phyloP scores from a whole-genome alignment of 1,139 yeast species.

The Debaryomyces udenii region DNA sequence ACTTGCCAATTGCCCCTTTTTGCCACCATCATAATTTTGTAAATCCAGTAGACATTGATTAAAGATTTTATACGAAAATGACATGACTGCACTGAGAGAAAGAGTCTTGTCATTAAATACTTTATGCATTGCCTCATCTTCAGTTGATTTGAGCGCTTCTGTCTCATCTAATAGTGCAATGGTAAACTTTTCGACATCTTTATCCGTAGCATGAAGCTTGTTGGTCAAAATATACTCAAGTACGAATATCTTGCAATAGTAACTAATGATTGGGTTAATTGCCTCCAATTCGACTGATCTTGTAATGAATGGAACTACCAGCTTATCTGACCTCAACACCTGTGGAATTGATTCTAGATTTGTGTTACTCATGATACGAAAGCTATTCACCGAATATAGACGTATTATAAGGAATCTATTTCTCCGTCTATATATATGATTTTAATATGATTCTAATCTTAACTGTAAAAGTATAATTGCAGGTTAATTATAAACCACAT shows the following conservation, averaged over 20 bases:
- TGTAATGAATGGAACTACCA: constrained; percentile 46
- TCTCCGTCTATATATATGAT: too few relatives aligned
- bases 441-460: too few relatives aligned
- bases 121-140: constrained; percentile 37
- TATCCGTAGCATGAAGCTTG: constrained; percentile 56
- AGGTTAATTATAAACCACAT: too few relatives aligned
- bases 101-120: constrained; percentile 60
- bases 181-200: constrained; percentile 60
- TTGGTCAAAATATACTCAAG: constrained; percentile 65
- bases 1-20: constrained; percentile 29
- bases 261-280: constrained; percentile 57
- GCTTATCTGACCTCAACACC: constrained; percentile 35
- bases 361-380: constrained; percentile 2
- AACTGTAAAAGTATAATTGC: too few relatives aligned
- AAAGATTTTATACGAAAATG: constrained; percentile 65
- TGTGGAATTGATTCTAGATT: constrained; percentile 29
- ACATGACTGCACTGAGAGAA: constrained; percentile 59
- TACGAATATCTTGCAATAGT: constrained; percentile 62
- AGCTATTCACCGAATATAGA: too few relatives aligned
- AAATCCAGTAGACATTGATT: constrained; percentile 45
- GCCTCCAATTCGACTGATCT: constrained; percentile 54
- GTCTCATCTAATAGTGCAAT: constrained; percentile 63
- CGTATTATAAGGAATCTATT: too few relatives aligned
- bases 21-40: constrained; percentile 27
- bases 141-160: constrained; percentile 49